A percentile compares a stretch with the other conserved stretches of the same genome.
phyloP scores from a whole-genome alignment of 2,329 filamentous ascomycete genomes.

The Cladophialophora exuberans region DNA sequence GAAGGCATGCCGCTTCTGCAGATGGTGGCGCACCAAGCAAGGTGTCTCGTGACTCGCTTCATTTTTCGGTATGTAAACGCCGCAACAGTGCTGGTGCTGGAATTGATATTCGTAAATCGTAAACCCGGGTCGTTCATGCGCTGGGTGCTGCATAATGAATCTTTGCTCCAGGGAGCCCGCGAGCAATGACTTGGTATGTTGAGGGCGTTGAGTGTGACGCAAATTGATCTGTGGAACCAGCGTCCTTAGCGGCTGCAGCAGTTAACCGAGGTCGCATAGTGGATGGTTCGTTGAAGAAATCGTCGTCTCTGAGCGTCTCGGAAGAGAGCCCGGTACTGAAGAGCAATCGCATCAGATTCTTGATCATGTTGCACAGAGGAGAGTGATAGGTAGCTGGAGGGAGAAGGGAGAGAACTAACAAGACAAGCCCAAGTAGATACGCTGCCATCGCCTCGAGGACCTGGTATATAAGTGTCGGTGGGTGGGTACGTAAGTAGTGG shows the following conservation, averaged over 20 bases:
- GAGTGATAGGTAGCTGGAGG: background rate
- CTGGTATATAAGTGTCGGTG: background rate
- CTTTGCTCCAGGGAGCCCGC: conserved; percentile 12
- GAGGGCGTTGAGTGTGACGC: conserved; percentile 5
- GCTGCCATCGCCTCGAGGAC: conserved; percentile 15
- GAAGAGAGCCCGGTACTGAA: conserved; percentile 19
- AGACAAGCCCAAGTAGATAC: conserved; percentile 19
- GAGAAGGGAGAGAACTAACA: conserved; percentile 10
- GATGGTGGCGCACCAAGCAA: too few relatives aligned
- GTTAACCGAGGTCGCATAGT: conserved; percentile 27
- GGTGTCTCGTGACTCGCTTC: too few relatives aligned
- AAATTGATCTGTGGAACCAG: conserved; percentile 3
- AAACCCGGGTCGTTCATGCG: too few relatives aligned
- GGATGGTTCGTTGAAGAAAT: conserved; percentile 31
- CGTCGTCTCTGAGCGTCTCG: conserved; percentile 17
- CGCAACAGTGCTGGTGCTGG: too few relatives aligned
- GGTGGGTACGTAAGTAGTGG: background rate
- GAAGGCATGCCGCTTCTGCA: too few relatives aligned
- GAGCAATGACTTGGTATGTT: conserved; percentile 20
- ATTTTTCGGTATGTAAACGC: too few relatives aligned
- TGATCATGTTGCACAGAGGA: conserved; percentile 17
- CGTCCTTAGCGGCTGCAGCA: conserved; percentile 21
- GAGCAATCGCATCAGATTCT: conserved; percentile 20
- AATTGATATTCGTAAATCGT: too few relatives aligned
- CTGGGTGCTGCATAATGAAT: conserved; percentile 29